Evolutionary conservation across 2,329 filamentous ascomycete genomes (phyloP).

Genomic region (Botrytis fabae): DNA sequence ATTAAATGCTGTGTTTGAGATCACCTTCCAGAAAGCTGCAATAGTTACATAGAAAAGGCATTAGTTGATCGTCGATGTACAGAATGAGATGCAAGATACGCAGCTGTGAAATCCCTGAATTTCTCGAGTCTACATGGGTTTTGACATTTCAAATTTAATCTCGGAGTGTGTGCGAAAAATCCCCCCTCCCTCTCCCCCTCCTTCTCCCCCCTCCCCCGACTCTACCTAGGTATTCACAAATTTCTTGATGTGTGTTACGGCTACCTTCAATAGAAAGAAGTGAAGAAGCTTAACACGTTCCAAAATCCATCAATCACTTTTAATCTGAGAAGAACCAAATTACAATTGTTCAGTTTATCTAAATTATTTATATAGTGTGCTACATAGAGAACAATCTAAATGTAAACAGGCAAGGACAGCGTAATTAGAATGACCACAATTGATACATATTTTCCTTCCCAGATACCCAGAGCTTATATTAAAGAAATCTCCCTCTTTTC

Average conservation of each 20-base stretch:
- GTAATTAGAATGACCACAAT: neutral
- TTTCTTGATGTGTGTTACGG: neutral
- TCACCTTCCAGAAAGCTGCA: neutral
- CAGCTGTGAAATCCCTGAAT: neutral
- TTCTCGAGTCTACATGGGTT: neutral
- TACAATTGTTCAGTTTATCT: neutral
- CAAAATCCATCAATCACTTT: neutral
- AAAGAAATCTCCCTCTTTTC: conserved; percentile 14
- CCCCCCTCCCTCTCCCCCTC: fast-evolving
- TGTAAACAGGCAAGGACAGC: neutral
- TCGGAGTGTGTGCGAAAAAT: neutral
- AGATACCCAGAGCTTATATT: neutral
- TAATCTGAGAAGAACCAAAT: neutral
- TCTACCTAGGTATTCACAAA: neutral
- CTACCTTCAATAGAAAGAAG: neutral
- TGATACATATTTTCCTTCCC: neutral
- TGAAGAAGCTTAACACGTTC: too few relatives aligned
- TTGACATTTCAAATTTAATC: neutral
- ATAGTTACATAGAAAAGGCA: neutral
- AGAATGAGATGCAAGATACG: neutral
- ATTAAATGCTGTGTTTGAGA: neutral
- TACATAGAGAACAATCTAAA: neutral
- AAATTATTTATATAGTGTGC: neutral
- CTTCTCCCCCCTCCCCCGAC: neutral
- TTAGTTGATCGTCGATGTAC: neutral